Evolutionary conservation across 306 rosid species (phyloP).

Genomic region (Dryas drummondii): DNA sequence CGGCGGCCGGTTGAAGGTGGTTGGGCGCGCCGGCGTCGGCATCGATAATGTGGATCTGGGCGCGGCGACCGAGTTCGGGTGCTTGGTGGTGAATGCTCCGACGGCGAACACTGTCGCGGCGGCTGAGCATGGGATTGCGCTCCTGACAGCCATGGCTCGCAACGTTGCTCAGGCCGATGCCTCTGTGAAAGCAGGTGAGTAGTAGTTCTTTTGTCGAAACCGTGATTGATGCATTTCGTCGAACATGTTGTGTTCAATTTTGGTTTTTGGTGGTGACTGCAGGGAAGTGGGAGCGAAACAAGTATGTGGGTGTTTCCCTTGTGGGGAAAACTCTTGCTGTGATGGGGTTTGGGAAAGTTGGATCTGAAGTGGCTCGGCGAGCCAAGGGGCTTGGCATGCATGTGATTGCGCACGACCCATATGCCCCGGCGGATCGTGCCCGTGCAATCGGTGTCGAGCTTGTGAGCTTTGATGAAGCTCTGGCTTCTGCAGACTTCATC

Average conservation of each 20-base stretch:
- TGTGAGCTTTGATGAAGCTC: slow-evolving; percentile 87
- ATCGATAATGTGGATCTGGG: slow-evolving; percentile 98
- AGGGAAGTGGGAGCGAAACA: slow-evolving; percentile 94
- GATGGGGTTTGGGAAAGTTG: slow-evolving; percentile 98
- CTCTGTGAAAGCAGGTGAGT: slow-evolving; percentile 83
- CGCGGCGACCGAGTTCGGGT: slow-evolving; percentile 97
- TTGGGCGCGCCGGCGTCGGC: slow-evolving; percentile 97
- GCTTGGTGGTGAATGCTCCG: slow-evolving; percentile 93
- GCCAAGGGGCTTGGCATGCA: slow-evolving; percentile 99
- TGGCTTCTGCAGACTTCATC: slow-evolving; percentile 85
- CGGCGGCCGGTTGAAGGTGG: slow-evolving; percentile 88
- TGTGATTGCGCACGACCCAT: slow-evolving; percentile 93
- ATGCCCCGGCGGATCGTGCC: slow-evolving; percentile 96
- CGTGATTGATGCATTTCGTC: slow-evolving; percentile 21
- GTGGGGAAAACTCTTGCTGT: slow-evolving; percentile 96
- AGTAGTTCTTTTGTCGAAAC: not conserved
- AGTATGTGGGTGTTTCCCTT: slow-evolving; percentile 94
- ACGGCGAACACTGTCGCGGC: slow-evolving; percentile 97
- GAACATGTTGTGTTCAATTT: slow-evolving; percentile 12
- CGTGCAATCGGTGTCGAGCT: slow-evolving; percentile 96
- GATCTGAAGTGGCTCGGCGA: slow-evolving; percentile 95
- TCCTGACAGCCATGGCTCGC: slow-evolving; percentile 91
- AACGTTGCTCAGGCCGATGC: slow-evolving; percentile 97
- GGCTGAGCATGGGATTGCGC: slow-evolving; percentile 96
- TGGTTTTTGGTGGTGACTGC: not conserved